Base-by-base conservation (phyloP, 2,329 filamentous ascomycete genomes). In the Aureobasidium lini region DNA sequence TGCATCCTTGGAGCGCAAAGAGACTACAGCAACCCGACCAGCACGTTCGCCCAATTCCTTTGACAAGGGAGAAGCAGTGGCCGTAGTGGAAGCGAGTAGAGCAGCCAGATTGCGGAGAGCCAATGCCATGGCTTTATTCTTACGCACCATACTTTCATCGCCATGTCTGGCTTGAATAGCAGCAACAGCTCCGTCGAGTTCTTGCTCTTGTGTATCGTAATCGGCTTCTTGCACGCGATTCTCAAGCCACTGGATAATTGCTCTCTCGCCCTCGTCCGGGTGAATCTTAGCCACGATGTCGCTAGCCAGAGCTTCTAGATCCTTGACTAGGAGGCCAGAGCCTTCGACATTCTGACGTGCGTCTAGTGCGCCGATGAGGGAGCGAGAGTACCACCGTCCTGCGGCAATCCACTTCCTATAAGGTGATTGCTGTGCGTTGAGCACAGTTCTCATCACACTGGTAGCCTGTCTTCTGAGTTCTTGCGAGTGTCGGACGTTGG, bases 381-480 rank as follows among this genome's bases (percentile, higher is more conserved):
- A 84, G 29, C 81, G 81, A 13, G 84, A 81, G 44, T 89, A 83
- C 74, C 89, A 86, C 3, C 84, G 39, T 31, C 57, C 57, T 11
- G 43, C 23, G 16, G 50, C 43, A 15, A 59, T 53, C 62, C 62
- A 63, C 23, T 57, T 57, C 15, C 82, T 62, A 81, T 79, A 65
- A 89, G 89, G 63, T 79, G 80, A 58, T 83, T 82, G 37, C 84
- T 82, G 67, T 87, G 82, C 68, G 64, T 84, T 84, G 13, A 91
- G 80, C 57, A 93, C 80, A 4, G 89, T 80, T 68, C 88, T 86
- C 68, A 91, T 84, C 1, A 88, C 89, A 1, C 85, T 83, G 10
- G 92, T 76, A 18, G 88, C 85, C 72, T 92, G 89, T 3, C 81
- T 79, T 73, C 89, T 90, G 63, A 88, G 83, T 0, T 83, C 72